Conservation (phyloP, 257 asterid genomes). For the Plectranthus barbatus region DNA sequence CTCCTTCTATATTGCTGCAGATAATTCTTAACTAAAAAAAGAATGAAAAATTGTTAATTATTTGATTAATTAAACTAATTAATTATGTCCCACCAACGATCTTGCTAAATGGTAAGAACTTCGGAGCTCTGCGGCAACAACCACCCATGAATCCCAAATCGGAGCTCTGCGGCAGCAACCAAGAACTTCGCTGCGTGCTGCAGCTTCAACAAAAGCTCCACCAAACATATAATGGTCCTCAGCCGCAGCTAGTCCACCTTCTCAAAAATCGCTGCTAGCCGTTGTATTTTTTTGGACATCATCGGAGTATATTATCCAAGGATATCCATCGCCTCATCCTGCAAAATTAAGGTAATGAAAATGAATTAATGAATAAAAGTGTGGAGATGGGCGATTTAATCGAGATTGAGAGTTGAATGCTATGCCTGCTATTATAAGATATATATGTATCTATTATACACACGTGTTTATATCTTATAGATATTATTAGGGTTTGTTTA, state of each 20-base stretch:
- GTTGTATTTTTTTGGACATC: constrained; percentile 33
- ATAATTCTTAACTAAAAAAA: no score
- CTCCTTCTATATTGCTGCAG: no score
- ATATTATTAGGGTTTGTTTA: no score
- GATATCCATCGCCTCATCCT: constrained; percentile 56
- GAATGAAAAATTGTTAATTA: no score
- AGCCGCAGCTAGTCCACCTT: constrained; percentile 62
- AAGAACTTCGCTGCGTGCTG: constrained; percentile 68
- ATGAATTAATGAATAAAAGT: no score
- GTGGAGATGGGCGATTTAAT: no score
- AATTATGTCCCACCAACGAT: constrained; percentile 28
- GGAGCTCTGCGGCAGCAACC: constrained; percentile 59
- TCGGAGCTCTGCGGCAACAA: no score
- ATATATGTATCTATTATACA: no score
- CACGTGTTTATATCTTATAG: no score
- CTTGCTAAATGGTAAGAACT: constrained; percentile 45
- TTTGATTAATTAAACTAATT: not conserved
- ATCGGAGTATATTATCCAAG: constrained; percentile 20
- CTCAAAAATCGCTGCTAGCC: constrained; percentile 32
- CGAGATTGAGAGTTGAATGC: no score
- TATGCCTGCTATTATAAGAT: no score
- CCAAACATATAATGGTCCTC: constrained; percentile 43
- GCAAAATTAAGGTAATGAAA: no score
- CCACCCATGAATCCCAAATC: constrained; percentile 58
- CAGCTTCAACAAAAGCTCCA: constrained; percentile 55